Evolutionary conservation across 2,329 filamentous ascomycete genomes (phyloP).

Genomic region (Trichoderma simmonsii): DNA sequence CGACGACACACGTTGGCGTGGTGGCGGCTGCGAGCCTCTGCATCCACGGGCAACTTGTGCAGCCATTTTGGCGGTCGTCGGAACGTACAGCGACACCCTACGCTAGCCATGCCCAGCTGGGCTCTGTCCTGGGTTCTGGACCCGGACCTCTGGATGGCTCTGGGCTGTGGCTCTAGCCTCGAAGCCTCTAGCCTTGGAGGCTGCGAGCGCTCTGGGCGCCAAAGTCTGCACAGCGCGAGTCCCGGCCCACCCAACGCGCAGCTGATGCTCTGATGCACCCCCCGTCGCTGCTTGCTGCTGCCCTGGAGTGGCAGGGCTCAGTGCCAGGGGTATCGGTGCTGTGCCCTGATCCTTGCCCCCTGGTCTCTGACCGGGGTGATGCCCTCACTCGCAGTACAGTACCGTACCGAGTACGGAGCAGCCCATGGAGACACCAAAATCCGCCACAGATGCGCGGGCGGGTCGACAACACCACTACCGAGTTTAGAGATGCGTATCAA

Average conservation of each 20-base stretch:
- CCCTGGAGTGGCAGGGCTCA: conserved; percentile 18
- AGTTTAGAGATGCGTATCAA: conserved; percentile 13
- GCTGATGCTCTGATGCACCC: conserved; percentile 20
- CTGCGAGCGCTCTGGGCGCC: conserved; percentile 9
- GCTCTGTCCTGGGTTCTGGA: conserved; percentile 5
- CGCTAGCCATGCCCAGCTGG: conserved; percentile 17
- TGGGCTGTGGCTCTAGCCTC: conserved; percentile 6
- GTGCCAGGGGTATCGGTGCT: conserved; percentile 19
- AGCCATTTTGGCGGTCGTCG: conserved; percentile 9
- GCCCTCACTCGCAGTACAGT: conserved; percentile 2
- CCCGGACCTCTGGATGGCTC: conserved; percentile 7
- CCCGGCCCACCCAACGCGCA: conserved; percentile 17
- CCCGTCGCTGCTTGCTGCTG: conserved; percentile 19
- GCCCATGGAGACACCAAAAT: background rate
- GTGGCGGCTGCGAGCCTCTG: conserved; percentile 13
- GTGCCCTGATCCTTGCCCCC: conserved; percentile 8
- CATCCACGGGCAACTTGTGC: background rate
- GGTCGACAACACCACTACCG: conserved; percentile 20
- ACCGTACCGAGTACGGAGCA: conserved; percentile 8
- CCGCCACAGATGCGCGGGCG: conserved; percentile 20
- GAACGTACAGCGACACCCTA: conserved; percentile 13
- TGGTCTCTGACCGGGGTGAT: background rate
- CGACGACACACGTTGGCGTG: conserved; percentile 7
- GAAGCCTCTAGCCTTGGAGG: background rate
- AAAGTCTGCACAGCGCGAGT: conserved; percentile 1